These are phyloP conservation scores for Metschnikowia anglica DNA, from an alignment of 805 yeast genomes.

Conservation along the genomic window DNA sequence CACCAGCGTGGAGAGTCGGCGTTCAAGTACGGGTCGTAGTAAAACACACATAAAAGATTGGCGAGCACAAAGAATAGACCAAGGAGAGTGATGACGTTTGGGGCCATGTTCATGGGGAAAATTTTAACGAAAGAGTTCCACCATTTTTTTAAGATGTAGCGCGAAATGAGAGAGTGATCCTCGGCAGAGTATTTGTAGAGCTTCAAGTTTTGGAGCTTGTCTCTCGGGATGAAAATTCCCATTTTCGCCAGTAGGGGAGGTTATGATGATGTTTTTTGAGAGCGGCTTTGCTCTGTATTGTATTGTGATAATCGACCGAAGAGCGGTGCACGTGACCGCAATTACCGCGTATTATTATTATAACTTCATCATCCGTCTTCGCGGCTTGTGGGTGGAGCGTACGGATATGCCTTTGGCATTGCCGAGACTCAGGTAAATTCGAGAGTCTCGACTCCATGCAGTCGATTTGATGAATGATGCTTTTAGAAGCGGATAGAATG, in stretches of 20 bases:
- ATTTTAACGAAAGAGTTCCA: constrained; percentile 71
- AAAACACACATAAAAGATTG: constrained; percentile 64
- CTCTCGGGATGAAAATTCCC: constrained; percentile 65
- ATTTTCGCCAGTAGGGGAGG: constrained; percentile 28
- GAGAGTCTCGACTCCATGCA: no score
- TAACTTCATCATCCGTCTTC: not conserved
- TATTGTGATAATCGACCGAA: constrained; percentile 5
- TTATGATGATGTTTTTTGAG: not conserved
- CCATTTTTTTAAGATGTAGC: constrained; percentile 74
- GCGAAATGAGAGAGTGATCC: constrained; percentile 77
- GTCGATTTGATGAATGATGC: no score
- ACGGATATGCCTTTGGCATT: no score
- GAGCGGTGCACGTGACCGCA: constrained; percentile 11
- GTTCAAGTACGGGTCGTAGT: constrained; percentile 67
- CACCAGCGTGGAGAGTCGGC: constrained; percentile 70
- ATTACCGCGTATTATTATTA: not conserved
- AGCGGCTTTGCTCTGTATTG: not conserved
- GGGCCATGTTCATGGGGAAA: constrained; percentile 89
- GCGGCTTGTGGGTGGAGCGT: no score
- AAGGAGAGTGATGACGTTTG: constrained; percentile 80
- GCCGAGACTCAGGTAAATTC: no score
- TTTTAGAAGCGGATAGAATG: no score
- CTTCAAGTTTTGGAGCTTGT: constrained; percentile 51
- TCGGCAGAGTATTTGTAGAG: constrained; percentile 69
- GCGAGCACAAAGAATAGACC: constrained; percentile 73